Percentiles rank a stretch among this genome's conserved stretches.
These are phyloP conservation scores for Pholiota molesta DNA, from an alignment of 768 basidiomycete genomes.

Conservation along the genomic window DNA sequence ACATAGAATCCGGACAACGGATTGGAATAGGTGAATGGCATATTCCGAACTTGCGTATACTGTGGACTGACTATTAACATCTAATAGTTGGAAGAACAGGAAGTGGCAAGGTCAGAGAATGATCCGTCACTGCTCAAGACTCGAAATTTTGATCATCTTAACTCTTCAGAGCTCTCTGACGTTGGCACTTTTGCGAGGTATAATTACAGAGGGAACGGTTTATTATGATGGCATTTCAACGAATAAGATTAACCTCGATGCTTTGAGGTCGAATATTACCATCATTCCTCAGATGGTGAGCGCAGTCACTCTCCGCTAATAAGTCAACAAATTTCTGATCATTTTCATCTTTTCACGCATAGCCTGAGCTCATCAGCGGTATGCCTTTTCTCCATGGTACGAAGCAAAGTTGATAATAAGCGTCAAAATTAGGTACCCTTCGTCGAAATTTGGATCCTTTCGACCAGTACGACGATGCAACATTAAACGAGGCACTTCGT, in stretches of 20 bases:
- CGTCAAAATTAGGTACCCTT: conserved; percentile 35
- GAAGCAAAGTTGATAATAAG: neutral
- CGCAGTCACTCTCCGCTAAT: neutral
- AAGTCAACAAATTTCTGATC: no score
- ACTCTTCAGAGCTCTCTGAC: conserved; percentile 52
- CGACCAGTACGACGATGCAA: conserved; percentile 52
- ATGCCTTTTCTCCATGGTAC: neutral
- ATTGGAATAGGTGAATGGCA: conserved; percentile 44
- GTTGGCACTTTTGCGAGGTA: conserved; percentile 58
- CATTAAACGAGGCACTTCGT: conserved; percentile 39
- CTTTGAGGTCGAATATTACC: conserved; percentile 58
- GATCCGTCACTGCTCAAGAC: neutral
- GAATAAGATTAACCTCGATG: conserved; percentile 53
- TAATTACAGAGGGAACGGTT: conserved; percentile 57
- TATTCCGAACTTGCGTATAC: neutral
- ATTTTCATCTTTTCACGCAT: neutral
- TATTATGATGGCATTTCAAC: conserved; percentile 58
- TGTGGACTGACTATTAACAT: neutral
- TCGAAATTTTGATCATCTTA: neutral
- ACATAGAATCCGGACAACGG: conserved; percentile 56
- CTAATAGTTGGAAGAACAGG: conserved; percentile 45
- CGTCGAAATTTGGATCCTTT: conserved; percentile 70
- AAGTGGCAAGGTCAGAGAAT: conserved; percentile 42
- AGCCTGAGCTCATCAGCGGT: conserved; percentile 59
- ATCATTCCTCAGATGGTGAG: conserved; percentile 56